A percentile compares a stretch with the other conserved stretches of the same genome.
These are phyloP conservation scores for Eucommia ulmoides DNA, from an alignment of 257 asterid species.

Conservation along the genomic window DNA sequence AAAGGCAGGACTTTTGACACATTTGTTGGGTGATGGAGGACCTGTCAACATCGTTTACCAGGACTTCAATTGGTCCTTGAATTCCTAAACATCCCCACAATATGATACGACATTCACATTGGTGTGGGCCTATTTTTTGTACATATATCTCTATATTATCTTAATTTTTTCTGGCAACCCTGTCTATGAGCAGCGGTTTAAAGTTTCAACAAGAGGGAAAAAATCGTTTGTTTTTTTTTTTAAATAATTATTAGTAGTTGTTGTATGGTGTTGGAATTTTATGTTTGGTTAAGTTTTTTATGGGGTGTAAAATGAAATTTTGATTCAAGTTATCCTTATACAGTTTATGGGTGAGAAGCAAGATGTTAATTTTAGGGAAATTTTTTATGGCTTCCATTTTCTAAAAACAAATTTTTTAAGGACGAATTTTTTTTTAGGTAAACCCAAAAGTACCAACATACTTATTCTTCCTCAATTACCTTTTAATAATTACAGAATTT, in stretches of 20 bases:
- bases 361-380: no score
- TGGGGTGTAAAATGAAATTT: no score
- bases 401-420: no score
- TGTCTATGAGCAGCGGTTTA: not conserved
- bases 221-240: not conserved
- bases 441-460: no score
- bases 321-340: no score
- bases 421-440: no score
- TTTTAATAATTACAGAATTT: no score
- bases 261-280: not conserved
- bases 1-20: conserved; percentile 80
- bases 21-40: conserved; percentile 62
- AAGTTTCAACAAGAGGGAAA: not conserved
- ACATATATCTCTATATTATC: not conserved
- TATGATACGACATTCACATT: not conserved
- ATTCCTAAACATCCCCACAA: conserved; percentile 24
- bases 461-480: no score
- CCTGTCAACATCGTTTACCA: conserved; percentile 48
- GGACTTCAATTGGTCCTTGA: conserved; percentile 66
- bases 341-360: no score
- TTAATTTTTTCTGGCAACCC: not conserved
- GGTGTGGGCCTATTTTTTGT: not conserved
- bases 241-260: not conserved
- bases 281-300: not conserved
- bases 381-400: no score